Base-by-base conservation (phyloP, 176 grass and related monocot genomes). In the Bonia amplexicaulis region DNA sequence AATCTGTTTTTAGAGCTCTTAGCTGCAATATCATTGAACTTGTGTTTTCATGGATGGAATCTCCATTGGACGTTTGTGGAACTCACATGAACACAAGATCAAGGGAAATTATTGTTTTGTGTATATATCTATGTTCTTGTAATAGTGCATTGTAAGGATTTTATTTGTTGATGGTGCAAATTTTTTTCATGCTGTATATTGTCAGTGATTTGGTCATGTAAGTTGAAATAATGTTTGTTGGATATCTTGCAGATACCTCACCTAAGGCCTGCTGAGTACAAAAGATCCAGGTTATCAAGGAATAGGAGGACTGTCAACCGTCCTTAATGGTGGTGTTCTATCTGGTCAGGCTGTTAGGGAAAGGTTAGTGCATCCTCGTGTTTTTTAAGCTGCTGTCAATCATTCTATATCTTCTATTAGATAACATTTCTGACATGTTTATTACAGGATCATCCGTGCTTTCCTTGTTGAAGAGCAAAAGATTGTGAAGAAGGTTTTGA, bases 401-500 rank as follows among this genome's bases (percentile, higher is more conserved):
- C 15, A 20, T 68, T 53, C 14, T 27, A 51, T 12, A 59, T 69
- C 16, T 10, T 15, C 16, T 6, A 23, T 2, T 20, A 72, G 25
- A 25, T 40, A 1, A 45, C 25, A 16, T 60, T 58, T 68, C 49
- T 85, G 7, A 74, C 69, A 75, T 80, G 12, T 44, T 19, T 40
- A 67, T 58, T 85, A 73, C 45, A 97, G 94, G 90, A 94, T 97
- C 88, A 92, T 94, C 45, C 77, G 94, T 10, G 94, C 94, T 47
- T 97, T 97, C 71, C 81, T 97, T 66, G 94, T 97, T 7, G 94
- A 94, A 77, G 94, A 97, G 87, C 92, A 97, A 77, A 97, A 97
- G 85, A 97, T 94, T 57, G 94, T 97, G 69, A 97, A 97, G 92
- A 97, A 97, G 66, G 92, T 97, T 87, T 79, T 97, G 88, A 97